These are phyloP conservation scores for Inga oerstediana DNA, from an alignment of 306 rosid species.

Conservation along the genomic window DNA sequence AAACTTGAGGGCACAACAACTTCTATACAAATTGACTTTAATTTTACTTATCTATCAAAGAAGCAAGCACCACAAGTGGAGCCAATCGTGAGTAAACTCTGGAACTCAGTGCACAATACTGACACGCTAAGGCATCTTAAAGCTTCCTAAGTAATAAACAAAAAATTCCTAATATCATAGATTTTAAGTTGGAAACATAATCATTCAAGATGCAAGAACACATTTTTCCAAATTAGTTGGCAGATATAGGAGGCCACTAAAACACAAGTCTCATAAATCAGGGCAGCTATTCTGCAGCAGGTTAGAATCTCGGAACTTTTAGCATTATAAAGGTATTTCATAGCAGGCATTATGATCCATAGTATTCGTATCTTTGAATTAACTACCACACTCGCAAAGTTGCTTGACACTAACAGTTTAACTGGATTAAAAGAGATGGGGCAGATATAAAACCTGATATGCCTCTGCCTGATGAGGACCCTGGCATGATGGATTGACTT, in stretches of 20 bases:
- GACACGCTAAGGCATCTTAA: background rate
- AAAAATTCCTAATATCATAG: background rate
- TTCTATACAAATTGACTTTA: background rate
- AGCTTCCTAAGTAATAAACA: background rate
- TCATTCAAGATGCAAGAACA: background rate
- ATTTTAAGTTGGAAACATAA: background rate
- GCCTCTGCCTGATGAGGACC: conserved; percentile 69
- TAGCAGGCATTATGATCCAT: background rate
- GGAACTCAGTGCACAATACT: background rate
- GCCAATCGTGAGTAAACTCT: background rate
- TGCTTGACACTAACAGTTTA: background rate
- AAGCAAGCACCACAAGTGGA: background rate
- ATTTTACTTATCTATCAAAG: background rate
- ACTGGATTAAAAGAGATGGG: background rate
- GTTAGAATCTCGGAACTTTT: background rate
- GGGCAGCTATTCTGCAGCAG: background rate
- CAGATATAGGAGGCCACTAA: background rate
- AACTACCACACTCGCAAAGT: background rate
- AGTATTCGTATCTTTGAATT: background rate
- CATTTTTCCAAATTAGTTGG: background rate
- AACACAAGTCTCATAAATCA: background rate
- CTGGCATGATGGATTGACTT: conserved; percentile 73
- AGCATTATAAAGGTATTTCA: background rate
- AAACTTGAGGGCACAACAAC: background rate
- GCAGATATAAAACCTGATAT: conserved; percentile 42